Evolutionary conservation across 805 yeast genomes (phyloP), one percentile per base, ranked within the genome.

Genomic region (Yamadazyma olivae): DNA sequence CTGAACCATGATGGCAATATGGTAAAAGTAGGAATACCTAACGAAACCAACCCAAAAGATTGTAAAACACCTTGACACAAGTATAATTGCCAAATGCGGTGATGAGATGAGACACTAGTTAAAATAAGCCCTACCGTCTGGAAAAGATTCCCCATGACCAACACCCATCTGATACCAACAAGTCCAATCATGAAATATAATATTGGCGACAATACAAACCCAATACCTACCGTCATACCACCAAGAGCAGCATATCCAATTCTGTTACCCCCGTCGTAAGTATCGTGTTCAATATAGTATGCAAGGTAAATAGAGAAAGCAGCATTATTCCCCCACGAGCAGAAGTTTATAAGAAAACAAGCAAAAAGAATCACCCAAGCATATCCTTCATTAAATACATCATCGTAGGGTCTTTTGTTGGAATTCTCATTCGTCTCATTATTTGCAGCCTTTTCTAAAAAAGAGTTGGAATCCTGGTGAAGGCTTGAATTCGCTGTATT

Each of bases 1-100:
- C 71, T 53, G 50, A 81, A 82, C 84, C 86, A 81, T 35, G 75
- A 81, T 0, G 85, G 84, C 17, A 81, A 51, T 9, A 80, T 55
- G 4, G 75, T 65, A 15, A 78, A 59, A 7, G 77, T 76, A 2
- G 88, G 80, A 6, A 77, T 64, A 39, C 74, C 70, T 23, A 76
- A 60, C 12, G 77, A 52, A 0, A 83, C 75, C 47, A 75, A 53
- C 3, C 78, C 78, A 9, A 74, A 44, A n/a, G 85, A 82, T 33
- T 69, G 69, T 17, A 81, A 40, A 1, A 79, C 60, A 18, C 88
- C 88, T 56, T 82, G 87, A 5, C 83, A 74, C 21, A 77, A 50
- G 46, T 67, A 78, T 10, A 82, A 49, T 41, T 82, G 77, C 86
- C 87, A 81, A 12, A 77, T 48, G 19, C 63, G 59, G 1, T 68